Percentiles rank a stretch among this genome's conserved stretches.
phyloP scores from a whole-genome alignment of 2,329 filamentous ascomycete genomes.

The Arthroderma sp. region DNA sequence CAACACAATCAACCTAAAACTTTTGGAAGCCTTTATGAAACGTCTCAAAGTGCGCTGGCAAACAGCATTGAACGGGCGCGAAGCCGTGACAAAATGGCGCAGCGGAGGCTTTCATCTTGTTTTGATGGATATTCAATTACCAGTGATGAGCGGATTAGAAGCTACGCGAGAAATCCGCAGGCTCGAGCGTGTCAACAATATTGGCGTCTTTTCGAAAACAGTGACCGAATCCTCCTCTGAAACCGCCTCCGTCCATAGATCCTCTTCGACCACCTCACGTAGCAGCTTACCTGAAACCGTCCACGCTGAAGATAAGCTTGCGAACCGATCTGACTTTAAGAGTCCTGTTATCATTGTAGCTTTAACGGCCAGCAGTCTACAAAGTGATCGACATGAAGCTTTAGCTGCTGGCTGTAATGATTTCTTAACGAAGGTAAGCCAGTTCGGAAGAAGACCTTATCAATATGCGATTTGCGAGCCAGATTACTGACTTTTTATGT shows the following conservation, averaged over 20 bases:
- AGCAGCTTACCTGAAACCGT: slow-evolving; percentile 22
- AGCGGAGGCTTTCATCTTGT: slow-evolving; percentile 88
- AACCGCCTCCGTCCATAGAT: background rate
- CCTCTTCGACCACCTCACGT: background rate
- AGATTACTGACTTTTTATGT: background rate
- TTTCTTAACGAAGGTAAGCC: slow-evolving; percentile 81
- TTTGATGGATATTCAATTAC: slow-evolving; percentile 95
- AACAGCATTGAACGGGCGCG: slow-evolving; percentile 88
- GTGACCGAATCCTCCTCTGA: slow-evolving; percentile 37
- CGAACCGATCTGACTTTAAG: slow-evolving; percentile 56
- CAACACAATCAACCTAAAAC: slow-evolving; percentile 89
- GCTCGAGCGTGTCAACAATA: slow-evolving; percentile 78
- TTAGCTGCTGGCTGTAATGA: slow-evolving; percentile 94
- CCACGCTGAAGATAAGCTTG: slow-evolving; percentile 25
- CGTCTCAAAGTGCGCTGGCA: slow-evolving; percentile 90
- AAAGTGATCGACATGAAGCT: slow-evolving; percentile 90
- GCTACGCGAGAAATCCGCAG: slow-evolving; percentile 89
- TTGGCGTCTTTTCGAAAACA: slow-evolving; percentile 74
- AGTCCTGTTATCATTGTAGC: slow-evolving; percentile 97
- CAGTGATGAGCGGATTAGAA: slow-evolving; percentile 89
- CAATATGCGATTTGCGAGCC: background rate
- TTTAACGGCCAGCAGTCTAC: slow-evolving; percentile 82
- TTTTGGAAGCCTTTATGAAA: slow-evolving; percentile 92
- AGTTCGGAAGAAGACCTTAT: background rate
- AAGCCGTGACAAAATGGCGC: slow-evolving; percentile 88